Conservation (phyloP, 78 protist species). For the Carpediemonas membranifera region DNA sequence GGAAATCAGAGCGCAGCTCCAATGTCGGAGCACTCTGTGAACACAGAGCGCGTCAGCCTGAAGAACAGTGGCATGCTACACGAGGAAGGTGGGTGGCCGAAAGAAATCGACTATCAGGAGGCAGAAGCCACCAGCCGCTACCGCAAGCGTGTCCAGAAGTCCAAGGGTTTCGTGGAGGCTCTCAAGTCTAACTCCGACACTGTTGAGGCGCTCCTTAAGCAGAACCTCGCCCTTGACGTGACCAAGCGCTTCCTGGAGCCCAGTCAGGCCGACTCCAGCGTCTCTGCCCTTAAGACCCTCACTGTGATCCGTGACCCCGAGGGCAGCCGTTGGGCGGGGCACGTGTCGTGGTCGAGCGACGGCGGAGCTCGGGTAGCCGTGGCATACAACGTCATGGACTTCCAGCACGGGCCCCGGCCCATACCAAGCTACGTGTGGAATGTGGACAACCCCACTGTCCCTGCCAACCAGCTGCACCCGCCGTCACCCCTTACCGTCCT, state of each 20-base stretch:
- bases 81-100: slow-evolving; percentile 63
- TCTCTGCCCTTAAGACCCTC: no score
- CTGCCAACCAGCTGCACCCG: slow-evolving; percentile 24
- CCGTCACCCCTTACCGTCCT: slow-evolving; percentile 49
- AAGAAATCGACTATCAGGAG: slow-evolving; percentile 3
- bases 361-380: slow-evolving; percentile 52
- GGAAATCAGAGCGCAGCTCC: not conserved
- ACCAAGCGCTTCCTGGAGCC: no score
- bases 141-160: slow-evolving; percentile 12
- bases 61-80: slow-evolving; percentile 25
- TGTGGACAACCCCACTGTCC: not conserved
- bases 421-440: not conserved
- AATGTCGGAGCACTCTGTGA: slow-evolving; percentile 22
- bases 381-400: slow-evolving; percentile 42
- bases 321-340: slow-evolving; percentile 37
- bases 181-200: not conserved
- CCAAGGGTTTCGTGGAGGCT: not conserved
- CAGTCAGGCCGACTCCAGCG: no score
- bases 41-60: slow-evolving; percentile 26
- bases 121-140: slow-evolving; percentile 2
- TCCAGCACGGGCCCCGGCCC: slow-evolving; percentile 26
- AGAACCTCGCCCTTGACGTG: slow-evolving; percentile 6
- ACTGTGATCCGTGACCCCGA: no score
- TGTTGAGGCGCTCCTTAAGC: not conserved
- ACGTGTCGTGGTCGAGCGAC: slow-evolving; percentile 46